Conservation (phyloP, 2,329 filamentous ascomycete genomes). For the Blastomyces percursus region DNA sequence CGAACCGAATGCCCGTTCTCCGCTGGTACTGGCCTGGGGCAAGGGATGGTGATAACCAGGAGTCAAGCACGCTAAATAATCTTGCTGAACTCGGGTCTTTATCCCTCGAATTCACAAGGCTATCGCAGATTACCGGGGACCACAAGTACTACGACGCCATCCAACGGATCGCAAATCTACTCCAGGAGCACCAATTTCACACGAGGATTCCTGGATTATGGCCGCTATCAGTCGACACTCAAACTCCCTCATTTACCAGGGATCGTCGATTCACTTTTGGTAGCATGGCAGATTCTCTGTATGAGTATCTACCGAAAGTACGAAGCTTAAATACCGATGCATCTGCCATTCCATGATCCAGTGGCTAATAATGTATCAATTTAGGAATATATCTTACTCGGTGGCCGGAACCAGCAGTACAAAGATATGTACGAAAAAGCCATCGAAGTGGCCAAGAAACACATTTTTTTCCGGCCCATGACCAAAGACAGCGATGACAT, state of each 20-base stretch:
- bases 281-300: constrained; percentile 46
- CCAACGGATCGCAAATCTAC: constrained; percentile 25
- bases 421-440: constrained; percentile 58
- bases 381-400: constrained; percentile 52
- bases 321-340: constrained; percentile 20
- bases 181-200: constrained; percentile 24
- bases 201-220: constrained; percentile 33
- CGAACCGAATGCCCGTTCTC: constrained; percentile 19
- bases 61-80: constrained; percentile 18
- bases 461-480: constrained; percentile 71
- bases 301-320: constrained; percentile 52
- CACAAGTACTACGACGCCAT: constrained; percentile 30
- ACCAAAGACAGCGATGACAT: constrained; percentile 55
- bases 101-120: constrained; percentile 33
- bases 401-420: constrained; percentile 56
- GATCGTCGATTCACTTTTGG: constrained; percentile 42
- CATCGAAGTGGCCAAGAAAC: constrained; percentile 56
- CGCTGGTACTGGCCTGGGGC: constrained; percentile 19
- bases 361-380: neutral
- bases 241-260: constrained; percentile 17
- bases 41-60: constrained; percentile 17
- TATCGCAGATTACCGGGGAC: constrained; percentile 31
- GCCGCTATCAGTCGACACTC: constrained; percentile 27
- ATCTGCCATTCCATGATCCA: neutral
- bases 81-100: constrained; percentile 31